phyloP scores from a whole-genome alignment of 164 flowering plant genomes.

The grape (Vitis vinifera) region DNA sequence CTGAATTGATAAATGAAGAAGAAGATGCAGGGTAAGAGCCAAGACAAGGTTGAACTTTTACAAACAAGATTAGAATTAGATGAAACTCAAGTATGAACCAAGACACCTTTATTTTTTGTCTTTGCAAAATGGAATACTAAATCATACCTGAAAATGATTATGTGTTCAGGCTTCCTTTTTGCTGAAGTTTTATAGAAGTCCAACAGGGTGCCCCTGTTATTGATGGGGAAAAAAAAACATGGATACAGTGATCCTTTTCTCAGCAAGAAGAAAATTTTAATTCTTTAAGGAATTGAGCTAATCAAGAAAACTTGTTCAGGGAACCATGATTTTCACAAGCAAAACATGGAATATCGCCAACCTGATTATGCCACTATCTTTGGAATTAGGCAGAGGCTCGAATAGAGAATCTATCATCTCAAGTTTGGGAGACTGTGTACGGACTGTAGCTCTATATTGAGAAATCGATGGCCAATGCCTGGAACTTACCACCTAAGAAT shows the following conservation, averaged over 20 bases:
- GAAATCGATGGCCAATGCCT: slow-evolving; percentile 27
- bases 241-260: background rate
- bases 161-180: slow-evolving; percentile 18
- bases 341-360: background rate
- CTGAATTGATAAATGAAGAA: slow-evolving; percentile 28
- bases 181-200: slow-evolving; percentile 18
- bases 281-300: background rate
- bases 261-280: background rate
- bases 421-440: slow-evolving; percentile 24
- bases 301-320: background rate
- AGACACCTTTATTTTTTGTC: too few relatives aligned
- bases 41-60: slow-evolving; percentile 2
- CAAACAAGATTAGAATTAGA: background rate
- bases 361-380: slow-evolving; percentile 23
- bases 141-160: slow-evolving; percentile 23
- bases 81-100: too few relatives aligned
- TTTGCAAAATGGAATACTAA: background rate
- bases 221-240: background rate
- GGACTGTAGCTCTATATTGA: slow-evolving; percentile 21
- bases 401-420: slow-evolving; percentile 27
- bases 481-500: slow-evolving; percentile 25
- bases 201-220: slow-evolving; percentile 4
- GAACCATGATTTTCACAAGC: background rate
- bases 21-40: background rate
- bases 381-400: slow-evolving; percentile 5